Evolutionary conservation across 768 basidiomycete genomes (phyloP).

Genomic region (Termitomyces sp.): DNA sequence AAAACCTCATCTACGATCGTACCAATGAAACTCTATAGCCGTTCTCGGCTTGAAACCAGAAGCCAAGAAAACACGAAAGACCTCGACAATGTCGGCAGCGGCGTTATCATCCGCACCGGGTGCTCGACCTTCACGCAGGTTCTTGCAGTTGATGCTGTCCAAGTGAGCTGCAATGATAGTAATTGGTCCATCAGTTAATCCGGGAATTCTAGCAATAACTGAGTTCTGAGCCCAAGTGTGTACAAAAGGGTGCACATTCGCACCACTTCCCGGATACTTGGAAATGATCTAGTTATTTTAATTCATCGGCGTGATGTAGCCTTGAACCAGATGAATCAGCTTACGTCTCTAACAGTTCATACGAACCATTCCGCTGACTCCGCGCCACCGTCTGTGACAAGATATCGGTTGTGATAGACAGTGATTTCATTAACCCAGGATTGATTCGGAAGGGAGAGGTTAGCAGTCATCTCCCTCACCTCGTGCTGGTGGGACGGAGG

Average conservation of each 20-base stretch:
- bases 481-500: slow-evolving; percentile 20
- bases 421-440: slow-evolving; percentile 24
- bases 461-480: slow-evolving; percentile 17
- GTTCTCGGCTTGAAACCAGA: slow-evolving; percentile 34
- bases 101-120: slow-evolving; percentile 36
- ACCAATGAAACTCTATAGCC: slow-evolving; percentile 51
- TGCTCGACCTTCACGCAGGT: slow-evolving; percentile 17
- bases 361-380: slow-evolving; percentile 27
- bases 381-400: slow-evolving; percentile 23
- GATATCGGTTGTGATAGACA: slow-evolving; percentile 30
- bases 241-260: slow-evolving; percentile 18
- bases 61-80: slow-evolving; percentile 34
- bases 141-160: slow-evolving; percentile 20
- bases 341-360: slow-evolving; percentile 19
- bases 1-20: slow-evolving; percentile 1
- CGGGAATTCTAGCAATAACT: no score
- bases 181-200: no score
- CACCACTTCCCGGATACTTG: slow-evolving; percentile 17
- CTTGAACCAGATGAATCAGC: neutral
- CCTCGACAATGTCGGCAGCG: slow-evolving; percentile 39
- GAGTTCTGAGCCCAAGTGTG: no score
- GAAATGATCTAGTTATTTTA: slow-evolving; percentile 14
- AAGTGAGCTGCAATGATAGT: no score
- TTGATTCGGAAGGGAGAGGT: slow-evolving; percentile 19
- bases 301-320: neutral